phyloP scores from a whole-genome alignment of 495 filamentous ascomycete species.

The Aspergillus bridgeri region DNA sequence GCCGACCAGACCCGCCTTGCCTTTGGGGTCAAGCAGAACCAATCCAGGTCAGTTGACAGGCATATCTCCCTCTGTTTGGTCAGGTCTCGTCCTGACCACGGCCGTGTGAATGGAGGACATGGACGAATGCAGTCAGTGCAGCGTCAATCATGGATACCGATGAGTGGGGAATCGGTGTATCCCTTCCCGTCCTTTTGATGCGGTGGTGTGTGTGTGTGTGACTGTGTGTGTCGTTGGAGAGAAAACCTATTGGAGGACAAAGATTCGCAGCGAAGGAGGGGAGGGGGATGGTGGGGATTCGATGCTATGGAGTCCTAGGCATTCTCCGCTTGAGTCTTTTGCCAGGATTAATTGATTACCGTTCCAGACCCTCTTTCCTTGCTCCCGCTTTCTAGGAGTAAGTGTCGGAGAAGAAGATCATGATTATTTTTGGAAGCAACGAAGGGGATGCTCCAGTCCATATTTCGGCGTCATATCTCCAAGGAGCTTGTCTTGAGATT shows the following conservation, averaged over 20 bases:
- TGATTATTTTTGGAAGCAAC: background rate
- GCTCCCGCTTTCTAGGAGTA: background rate
- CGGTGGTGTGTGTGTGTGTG: background rate
- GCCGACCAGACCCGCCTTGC: background rate
- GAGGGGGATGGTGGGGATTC: background rate
- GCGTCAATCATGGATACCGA: constrained; percentile 3
- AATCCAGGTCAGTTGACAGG: background rate
- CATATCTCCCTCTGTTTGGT: background rate
- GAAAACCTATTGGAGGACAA: background rate
- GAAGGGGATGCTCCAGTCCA: background rate
- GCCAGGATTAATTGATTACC: background rate
- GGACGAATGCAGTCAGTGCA: constrained; percentile 5
- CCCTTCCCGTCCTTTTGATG: background rate
- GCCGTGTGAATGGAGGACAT: constrained; percentile 1
- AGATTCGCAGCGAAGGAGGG: background rate
- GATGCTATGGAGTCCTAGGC: background rate
- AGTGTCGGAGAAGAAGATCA: background rate
- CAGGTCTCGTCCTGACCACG: background rate
- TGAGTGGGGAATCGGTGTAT: background rate
- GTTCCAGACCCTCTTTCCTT: background rate
- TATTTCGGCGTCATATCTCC: background rate
- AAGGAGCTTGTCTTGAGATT: background rate
- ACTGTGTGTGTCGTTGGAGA: background rate
- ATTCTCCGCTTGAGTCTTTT: background rate
- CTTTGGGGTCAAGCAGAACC: background rate